Evolutionary conservation across 2,329 filamentous ascomycete species (phyloP).

Genomic region (Beauveria australis): DNA sequence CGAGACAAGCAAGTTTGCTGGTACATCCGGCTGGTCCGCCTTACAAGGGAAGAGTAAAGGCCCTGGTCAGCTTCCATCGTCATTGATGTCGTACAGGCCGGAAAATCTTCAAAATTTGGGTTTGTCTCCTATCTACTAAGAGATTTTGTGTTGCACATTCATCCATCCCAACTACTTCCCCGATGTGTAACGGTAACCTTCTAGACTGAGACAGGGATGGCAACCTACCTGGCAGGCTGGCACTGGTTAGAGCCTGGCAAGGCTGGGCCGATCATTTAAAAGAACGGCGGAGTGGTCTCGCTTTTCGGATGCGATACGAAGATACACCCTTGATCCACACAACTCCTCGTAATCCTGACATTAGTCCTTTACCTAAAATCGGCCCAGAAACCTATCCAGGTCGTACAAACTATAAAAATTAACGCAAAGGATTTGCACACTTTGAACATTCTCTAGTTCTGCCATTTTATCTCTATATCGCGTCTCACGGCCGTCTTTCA

Average conservation of each 20-base stretch:
- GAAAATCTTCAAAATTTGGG: neutral
- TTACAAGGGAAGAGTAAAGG: neutral
- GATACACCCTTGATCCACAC: neutral
- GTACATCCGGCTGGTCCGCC: neutral
- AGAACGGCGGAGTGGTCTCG: neutral
- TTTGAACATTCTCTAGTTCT: neutral
- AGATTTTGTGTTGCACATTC: neutral
- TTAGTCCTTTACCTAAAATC: neutral
- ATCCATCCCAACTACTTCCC: neutral
- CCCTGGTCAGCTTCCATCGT: neutral
- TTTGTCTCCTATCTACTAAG: neutral
- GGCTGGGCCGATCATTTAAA: neutral
- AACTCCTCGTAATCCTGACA: neutral
- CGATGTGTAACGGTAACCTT: neutral
- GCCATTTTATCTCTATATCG: neutral
- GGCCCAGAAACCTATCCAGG: neutral
- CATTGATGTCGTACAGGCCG: neutral
- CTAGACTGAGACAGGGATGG: neutral
- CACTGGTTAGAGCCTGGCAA: neutral
- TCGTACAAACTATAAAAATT: neutral
- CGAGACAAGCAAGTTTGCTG: neutral
- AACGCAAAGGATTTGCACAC: neutral
- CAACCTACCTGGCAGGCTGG: neutral
- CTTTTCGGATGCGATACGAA: slow-evolving; percentile 1
- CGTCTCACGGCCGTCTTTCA: neutral